These are phyloP conservation scores for Phytophthora tentaculata DNA, from an alignment of 352 stramenopile genomes.

Conservation along the genomic window DNA sequence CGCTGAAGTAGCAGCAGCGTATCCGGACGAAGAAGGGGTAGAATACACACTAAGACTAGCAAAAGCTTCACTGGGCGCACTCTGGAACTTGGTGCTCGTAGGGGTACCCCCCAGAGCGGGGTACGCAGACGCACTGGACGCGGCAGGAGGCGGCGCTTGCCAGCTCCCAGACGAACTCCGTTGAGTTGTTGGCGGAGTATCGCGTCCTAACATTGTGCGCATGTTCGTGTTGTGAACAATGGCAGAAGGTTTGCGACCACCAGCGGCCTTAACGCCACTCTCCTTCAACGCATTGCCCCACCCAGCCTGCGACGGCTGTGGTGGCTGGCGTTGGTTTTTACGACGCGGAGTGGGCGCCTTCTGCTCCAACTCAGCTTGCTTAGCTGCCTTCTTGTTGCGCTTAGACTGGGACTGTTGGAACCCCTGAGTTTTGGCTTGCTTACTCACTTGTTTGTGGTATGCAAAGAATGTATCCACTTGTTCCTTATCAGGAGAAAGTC, in stretches of 20 bases:
- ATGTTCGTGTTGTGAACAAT: slow-evolving; percentile 71
- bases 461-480: slow-evolving; percentile 70
- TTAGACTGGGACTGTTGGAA: slow-evolving; percentile 55
- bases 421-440: slow-evolving; percentile 43
- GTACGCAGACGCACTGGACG: slow-evolving; percentile 26
- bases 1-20: slow-evolving; percentile 35
- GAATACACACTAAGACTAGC: slow-evolving; percentile 45
- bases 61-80: slow-evolving; percentile 58
- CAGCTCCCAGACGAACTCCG: slow-evolving; percentile 67
- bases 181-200: slow-evolving; percentile 42
- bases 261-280: slow-evolving; percentile 47
- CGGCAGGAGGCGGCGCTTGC: slow-evolving; percentile 41
- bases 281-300: slow-evolving; percentile 81
- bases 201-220: slow-evolving; percentile 46
- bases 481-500: slow-evolving; percentile 65
- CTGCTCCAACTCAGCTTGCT: slow-evolving; percentile 36
- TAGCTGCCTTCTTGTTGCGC: slow-evolving; percentile 48
- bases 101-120: slow-evolving; percentile 37
- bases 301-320: slow-evolving; percentile 48
- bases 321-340: slow-evolving; percentile 40
- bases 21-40: slow-evolving; percentile 36
- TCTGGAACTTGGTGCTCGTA: slow-evolving; percentile 70
- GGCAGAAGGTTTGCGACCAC: slow-evolving; percentile 40
- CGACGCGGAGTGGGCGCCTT: slow-evolving; percentile 16
- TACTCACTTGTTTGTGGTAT: slow-evolving; percentile 63